Evolutionary conservation across 176 grass and related monocot species (phyloP), one percentile per base, ranked within the genome.

Genomic region (Musa troglodytarum): DNA sequence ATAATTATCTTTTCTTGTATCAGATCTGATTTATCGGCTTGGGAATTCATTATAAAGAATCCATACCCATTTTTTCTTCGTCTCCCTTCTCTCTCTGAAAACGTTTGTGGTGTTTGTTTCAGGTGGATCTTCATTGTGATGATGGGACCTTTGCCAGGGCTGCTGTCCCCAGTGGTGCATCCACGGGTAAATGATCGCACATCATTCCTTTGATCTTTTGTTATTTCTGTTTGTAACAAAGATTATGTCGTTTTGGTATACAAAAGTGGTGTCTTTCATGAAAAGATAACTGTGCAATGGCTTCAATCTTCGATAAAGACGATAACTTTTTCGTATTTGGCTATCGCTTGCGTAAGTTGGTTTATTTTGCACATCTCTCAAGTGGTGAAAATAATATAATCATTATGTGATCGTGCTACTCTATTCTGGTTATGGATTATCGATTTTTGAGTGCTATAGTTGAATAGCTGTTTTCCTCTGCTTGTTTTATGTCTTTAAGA

Each of bases 161-260:
- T 20, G 93, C 93, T 67, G 93, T 96, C 50, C 93, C 93, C 12
- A 96, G 93, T 6, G 93, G 93, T 51, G 93, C 93, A 77, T 96
- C 93, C 9, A 96, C 93, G 81, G 93, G 93, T 96, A 28, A 9
- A 69, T 81, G 2, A 67, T 57, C 25, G 25, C 4, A 52, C 14
- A 54, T 5, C 13, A 19, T 4, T 51, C 79, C 11, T 65, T 78
- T 58, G 9, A 13, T 71, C 49, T 20, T 75, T 76, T 43, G 14
- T 20, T 68, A 8, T 50, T 52, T 59, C 14, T 51, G 20, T 52
- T 54, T 13, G n/a, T 11, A 34, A 26, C 25, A 70, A 15, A 34
- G 52, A 29, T 49, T 63, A 83, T 1, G 21, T 63, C 76, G 7
- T 19, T 63, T 56, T 68, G 8, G 22, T 16, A 51, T 43, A 50